These are phyloP conservation scores for Colletotrichum sp. DNA, from an alignment of 2,329 filamentous ascomycete species.

Conservation along the genomic window DNA sequence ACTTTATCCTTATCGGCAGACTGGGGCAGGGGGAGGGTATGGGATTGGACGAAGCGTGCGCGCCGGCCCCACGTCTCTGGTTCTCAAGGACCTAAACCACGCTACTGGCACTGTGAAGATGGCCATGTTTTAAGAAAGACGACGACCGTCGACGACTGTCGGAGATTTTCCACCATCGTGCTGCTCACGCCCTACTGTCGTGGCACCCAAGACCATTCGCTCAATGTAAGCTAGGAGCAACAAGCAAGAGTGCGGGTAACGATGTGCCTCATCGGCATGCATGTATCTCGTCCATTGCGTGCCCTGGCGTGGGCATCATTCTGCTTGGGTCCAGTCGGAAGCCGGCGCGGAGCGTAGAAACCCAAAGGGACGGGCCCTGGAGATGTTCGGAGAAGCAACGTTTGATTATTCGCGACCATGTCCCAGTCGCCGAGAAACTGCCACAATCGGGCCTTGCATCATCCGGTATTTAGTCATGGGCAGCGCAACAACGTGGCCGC, in stretches of 20 bases:
- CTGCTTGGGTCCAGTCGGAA: background rate
- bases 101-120: background rate
- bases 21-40: background rate
- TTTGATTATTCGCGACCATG: background rate
- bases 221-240: background rate
- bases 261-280: background rate
- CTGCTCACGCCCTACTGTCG: background rate
- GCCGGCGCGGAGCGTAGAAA: background rate
- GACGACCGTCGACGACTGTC: background rate
- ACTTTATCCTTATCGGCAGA: background rate
- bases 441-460: background rate
- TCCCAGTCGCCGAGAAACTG: background rate
- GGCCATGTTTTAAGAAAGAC: background rate
- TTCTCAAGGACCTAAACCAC: background rate
- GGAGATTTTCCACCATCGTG: background rate
- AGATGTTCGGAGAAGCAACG: background rate
- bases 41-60: background rate
- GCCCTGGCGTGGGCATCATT: background rate
- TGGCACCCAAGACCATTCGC: background rate
- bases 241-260: background rate
- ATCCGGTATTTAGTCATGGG: background rate
- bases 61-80: slow-evolving; percentile 3
- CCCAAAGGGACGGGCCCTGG: background rate
- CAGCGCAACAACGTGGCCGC: background rate
- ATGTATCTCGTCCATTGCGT: background rate